These are phyloP conservation scores for Phycomyces nitens DNA, from an alignment of 192 early-diverging fungal genomes.

Conservation along the genomic window DNA sequence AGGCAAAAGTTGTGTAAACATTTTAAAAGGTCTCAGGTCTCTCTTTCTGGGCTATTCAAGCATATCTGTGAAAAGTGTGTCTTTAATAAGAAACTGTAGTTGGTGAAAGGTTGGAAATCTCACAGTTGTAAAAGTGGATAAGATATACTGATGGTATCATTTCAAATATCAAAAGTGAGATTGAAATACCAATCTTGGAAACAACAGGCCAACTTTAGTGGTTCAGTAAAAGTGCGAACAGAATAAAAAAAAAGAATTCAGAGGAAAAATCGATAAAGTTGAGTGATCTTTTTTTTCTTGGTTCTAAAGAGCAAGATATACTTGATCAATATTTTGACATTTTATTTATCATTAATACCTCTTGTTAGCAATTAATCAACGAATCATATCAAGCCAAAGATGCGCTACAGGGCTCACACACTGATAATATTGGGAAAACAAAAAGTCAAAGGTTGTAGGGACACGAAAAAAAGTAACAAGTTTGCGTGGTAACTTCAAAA, in stretches of 20 bases:
- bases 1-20: no score
- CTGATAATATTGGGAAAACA: constrained; percentile 14
- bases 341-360: constrained; percentile 16
- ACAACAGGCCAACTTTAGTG: constrained; percentile 12
- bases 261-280: constrained; percentile 16
- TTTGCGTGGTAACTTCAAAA: constrained; percentile 15
- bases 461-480: constrained; percentile 11
- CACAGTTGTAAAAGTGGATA: no score
- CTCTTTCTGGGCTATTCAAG: no score
- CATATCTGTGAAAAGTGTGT: no score
- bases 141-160: constrained; percentile 15
- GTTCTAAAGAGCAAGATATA: constrained; percentile 20
- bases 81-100: no score
- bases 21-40: no score
- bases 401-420: constrained; percentile 11
- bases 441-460: constrained; percentile 11
- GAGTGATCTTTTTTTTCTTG: constrained; percentile 13
- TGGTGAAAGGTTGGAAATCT: no score
- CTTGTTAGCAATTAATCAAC: constrained; percentile 17
- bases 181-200: constrained; percentile 13
- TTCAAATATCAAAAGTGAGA: constrained; percentile 9
- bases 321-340: constrained; percentile 16
- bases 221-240: constrained; percentile 15
- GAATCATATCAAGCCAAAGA: constrained; percentile 14
- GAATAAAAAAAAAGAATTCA: constrained; percentile 13